Conservation (phyloP, 1,284 basidiomycete genomes). For the Microbotryum violaceum region DNA sequence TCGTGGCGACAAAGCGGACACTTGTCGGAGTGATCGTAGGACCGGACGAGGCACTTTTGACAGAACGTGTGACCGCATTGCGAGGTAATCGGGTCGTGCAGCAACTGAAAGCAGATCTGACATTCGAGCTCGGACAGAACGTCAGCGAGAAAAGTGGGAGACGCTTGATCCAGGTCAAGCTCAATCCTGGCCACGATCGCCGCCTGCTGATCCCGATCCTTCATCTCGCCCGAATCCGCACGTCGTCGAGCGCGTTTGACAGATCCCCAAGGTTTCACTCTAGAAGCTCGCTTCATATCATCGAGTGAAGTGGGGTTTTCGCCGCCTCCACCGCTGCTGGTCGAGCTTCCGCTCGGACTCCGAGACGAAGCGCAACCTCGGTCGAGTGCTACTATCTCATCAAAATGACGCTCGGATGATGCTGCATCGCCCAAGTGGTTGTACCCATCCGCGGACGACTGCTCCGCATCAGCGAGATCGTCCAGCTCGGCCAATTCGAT, state of each 20-base stretch:
- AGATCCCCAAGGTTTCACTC: neutral
- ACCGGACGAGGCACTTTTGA: conserved; percentile 73
- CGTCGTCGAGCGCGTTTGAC: conserved; percentile 5
- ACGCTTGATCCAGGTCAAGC: neutral
- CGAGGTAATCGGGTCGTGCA: conserved; percentile 80
- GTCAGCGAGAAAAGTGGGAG: conserved; percentile 42
- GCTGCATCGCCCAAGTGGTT: too few species aligned
- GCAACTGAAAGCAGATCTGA: conserved; percentile 78
- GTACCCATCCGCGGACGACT: neutral
- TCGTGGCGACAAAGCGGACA: conserved; percentile 73
- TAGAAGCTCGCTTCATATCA: conserved; percentile 15
- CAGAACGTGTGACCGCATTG: conserved; percentile 96
- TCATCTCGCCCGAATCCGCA: neutral
- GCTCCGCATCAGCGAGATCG: neutral
- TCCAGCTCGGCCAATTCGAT: conserved; percentile 1
- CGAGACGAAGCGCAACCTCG: neutral
- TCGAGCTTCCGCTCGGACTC: conserved; percentile 9
- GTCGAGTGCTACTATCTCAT: too few species aligned
- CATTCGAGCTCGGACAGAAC: conserved; percentile 69
- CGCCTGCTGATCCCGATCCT: neutral
- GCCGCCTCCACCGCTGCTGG: conserved; percentile 24
- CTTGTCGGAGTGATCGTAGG: conserved; percentile 69
- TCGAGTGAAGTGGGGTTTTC: conserved; percentile 10
- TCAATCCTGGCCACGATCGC: neutral
- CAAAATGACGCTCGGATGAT: too few species aligned